These are phyloP conservation scores for Raffaelea arxii DNA, from an alignment of 2,329 filamentous ascomycete species.

Conservation along the genomic window DNA sequence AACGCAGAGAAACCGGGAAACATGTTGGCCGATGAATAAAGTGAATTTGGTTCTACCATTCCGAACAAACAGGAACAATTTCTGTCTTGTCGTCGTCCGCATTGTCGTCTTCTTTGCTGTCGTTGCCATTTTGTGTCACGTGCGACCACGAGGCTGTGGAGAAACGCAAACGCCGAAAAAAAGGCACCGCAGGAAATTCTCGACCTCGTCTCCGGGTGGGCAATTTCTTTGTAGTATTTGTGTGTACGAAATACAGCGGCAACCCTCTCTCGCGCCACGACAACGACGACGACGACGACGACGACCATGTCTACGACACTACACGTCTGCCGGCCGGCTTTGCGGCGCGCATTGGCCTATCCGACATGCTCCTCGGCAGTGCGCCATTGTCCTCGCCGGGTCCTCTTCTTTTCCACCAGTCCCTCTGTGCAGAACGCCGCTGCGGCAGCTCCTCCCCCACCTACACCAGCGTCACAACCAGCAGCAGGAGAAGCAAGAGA, in stretches of 20 bases:
- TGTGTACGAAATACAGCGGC: background rate
- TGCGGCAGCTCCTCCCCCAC: constrained; percentile 14
- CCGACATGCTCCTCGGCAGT: constrained; percentile 16
- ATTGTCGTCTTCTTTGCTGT: no score
- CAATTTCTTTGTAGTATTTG: background rate
- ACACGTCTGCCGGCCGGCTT: constrained; percentile 38
- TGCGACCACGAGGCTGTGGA: no score
- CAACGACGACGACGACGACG: background rate
- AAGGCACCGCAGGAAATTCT: no score
- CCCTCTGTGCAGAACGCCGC: constrained; percentile 22
- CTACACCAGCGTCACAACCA: constrained; percentile 10
- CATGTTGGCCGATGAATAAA: no score
- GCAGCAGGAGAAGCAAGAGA: constrained; percentile 15
- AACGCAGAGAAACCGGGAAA: no score
- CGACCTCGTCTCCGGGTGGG: no score
- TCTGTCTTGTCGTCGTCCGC: no score
- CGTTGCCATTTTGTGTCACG: no score
- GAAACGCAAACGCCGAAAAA: no score
- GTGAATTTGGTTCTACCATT: no score
- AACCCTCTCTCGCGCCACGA: background rate
- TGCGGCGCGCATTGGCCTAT: constrained; percentile 33
- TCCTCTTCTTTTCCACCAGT: constrained; percentile 28
- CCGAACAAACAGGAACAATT: no score
- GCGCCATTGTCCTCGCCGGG: constrained; percentile 10
- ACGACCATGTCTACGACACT: constrained; percentile 14